A percentile compares a stretch with the other conserved stretches of the same genome.
Evolutionary conservation across 2,329 filamentous ascomycete species (phyloP).

Genomic region (Falciphora oryzae): DNA sequence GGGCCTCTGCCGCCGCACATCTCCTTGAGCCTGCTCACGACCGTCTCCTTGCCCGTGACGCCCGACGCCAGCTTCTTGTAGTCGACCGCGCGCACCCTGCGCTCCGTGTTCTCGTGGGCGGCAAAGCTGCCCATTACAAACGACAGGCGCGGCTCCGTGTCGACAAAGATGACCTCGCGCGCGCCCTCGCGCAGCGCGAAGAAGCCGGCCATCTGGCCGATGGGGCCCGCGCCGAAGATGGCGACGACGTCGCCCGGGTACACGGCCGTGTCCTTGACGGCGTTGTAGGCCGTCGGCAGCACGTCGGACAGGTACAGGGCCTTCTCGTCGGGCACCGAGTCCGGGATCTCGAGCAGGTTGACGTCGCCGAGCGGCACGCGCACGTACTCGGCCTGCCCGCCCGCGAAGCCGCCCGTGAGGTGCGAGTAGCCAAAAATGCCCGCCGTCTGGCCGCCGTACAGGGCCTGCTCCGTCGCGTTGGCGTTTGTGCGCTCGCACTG

Average conservation of each 20-base stretch:
- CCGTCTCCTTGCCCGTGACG: conserved; percentile 51
- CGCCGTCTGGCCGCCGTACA: conserved; percentile 74
- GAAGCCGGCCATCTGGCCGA: conserved; percentile 76
- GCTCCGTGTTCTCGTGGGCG: conserved; percentile 28
- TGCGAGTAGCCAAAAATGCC: conserved; percentile 71
- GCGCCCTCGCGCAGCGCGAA: conserved; percentile 74
- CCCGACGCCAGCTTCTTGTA: conserved; percentile 55
- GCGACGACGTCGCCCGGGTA: conserved; percentile 71
- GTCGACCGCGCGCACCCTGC: conserved; percentile 62
- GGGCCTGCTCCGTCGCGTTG: conserved; percentile 62
- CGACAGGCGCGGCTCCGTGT: conserved; percentile 64
- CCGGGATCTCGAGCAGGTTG: conserved; percentile 74
- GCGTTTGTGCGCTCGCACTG: conserved; percentile 77
- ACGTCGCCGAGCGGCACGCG: conserved; percentile 75
- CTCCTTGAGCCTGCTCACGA: conserved; percentile 68
- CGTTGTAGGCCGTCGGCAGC: conserved; percentile 71
- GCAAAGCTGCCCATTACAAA: conserved; percentile 60
- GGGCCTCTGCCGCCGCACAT: conserved; percentile 67
- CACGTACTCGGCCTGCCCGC: conserved; percentile 82
- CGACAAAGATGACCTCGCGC: conserved; percentile 70
- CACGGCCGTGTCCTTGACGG: conserved; percentile 78
- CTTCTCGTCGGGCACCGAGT: conserved; percentile 78
- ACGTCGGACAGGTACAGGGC: conserved; percentile 76
- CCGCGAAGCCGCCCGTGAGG: conserved; percentile 81
- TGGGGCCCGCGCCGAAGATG: conserved; percentile 79